Evolutionary conservation across 257 asterid species (phyloP).

Genomic region (Solanum lycopersicoides): DNA sequence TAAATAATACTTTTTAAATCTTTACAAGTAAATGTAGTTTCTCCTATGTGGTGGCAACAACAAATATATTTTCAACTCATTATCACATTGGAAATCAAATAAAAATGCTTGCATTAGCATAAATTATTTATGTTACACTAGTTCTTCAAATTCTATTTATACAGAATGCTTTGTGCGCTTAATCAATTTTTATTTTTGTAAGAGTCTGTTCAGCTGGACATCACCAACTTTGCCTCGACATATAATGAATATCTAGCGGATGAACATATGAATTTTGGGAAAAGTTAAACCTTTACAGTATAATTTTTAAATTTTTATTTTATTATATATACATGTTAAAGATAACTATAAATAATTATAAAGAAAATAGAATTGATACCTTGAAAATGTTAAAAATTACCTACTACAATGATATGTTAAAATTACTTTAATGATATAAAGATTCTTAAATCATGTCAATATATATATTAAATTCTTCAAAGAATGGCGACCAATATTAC

Average conservation of each 20-base stretch:
- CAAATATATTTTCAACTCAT: neutral
- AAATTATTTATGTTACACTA: too few species aligned
- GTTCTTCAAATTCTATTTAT: too few species aligned
- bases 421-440: neutral
- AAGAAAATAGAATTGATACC: neutral
- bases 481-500: neutral
- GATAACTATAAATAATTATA: neutral
- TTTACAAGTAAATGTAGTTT: neutral
- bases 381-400: neutral
- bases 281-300: neutral
- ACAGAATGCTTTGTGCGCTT: too few species aligned
- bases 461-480: neutral
- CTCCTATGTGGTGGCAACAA: neutral
- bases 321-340: neutral
- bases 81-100: neutral
- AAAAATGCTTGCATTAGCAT: neutral
- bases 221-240: too few species aligned
- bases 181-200: too few species aligned
- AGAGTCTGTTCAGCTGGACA: neutral
- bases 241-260: too few species aligned
- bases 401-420: neutral
- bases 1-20: neutral
- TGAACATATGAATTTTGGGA: too few species aligned
- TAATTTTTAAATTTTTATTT: neutral
- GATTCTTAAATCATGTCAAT: neutral